Base-by-base conservation (phyloP, 78 protist genomes). In the Dictyostelium firmibasis region DNA sequence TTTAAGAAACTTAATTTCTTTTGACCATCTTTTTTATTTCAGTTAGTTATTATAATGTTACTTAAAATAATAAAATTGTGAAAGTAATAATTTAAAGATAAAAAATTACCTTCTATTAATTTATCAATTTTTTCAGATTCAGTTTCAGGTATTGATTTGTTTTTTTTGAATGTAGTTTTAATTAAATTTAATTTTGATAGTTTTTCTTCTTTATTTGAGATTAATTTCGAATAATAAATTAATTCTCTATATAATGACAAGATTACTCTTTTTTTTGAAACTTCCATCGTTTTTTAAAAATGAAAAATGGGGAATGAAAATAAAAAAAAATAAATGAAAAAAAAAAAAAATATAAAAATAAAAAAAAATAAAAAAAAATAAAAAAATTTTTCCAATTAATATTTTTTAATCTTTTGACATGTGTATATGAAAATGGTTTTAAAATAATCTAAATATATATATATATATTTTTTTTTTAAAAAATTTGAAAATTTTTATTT, bases 1-100 rank as follows among this genome's bases (percentile, higher is more conserved):
- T 89, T 89, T 81, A 89, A 89, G 18, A 89, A 89, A 18, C 76
- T 69, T 89, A 89, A 69, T 81, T 89, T 89, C 94, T 89, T 89
- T 89, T 89, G 62, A 31, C 75, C 86, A 38, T 57, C 93, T 88
- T 10, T 31, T 27, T 36, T 36, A 38, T 38, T 57, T 57, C 5
- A 0, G 13, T 64, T 64, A 64, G 4, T 29, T 69, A 29, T 69
- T 29, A 69, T 29, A n/a, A n/a, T n/a, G n/a, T n/a, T n/a, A n/a
- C n/a, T n/a, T n/a, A n/a, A n/a, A n/a, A n/a, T n/a, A n/a, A n/a
- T n/a, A n/a, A n/a, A n/a, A n/a, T n/a, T n/a, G n/a, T n/a, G n/a
- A n/a, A n/a, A n/a, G n/a, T n/a, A n/a, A n/a, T n/a, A n/a, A n/a
- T n/a, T n/a, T n/a, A n/a, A n/a, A n/a, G n/a, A n/a, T n/a, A n/a